Conservation (phyloP, 163 green algal genomes). For the Scenedesmus sp. region DNA sequence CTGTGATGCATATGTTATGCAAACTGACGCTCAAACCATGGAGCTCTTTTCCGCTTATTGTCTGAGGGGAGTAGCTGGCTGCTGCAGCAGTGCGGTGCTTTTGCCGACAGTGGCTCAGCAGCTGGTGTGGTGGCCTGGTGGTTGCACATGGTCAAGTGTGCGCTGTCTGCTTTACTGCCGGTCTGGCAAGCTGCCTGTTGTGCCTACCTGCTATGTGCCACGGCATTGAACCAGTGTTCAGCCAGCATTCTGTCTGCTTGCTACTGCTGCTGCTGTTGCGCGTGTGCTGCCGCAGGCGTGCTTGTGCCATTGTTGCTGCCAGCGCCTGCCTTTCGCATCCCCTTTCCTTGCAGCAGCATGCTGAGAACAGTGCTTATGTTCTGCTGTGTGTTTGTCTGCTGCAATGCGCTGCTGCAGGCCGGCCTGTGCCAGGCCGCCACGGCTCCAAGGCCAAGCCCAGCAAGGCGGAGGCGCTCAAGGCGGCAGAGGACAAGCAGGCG, state of each 20-base stretch:
- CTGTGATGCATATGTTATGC: conserved; percentile 27
- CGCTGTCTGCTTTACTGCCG: not conserved
- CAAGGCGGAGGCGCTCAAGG: conserved; percentile 70
- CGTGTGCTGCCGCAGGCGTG: too few species aligned
- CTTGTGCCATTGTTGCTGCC: too few species aligned
- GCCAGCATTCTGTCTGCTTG: not conserved
- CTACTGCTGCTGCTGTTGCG: too few species aligned
- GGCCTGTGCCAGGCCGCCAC: not conserved
- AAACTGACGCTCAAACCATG: conserved; percentile 32
- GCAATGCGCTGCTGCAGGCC: not conserved
- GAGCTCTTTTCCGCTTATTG: conserved; percentile 46
- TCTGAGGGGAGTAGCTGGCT: not conserved
- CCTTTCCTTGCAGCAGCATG: not conserved
- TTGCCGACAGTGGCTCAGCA: not conserved
- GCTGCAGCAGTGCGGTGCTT: not conserved
- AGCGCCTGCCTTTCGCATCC: too few species aligned
- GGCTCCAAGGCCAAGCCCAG: not conserved
- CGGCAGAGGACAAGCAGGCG: conserved; percentile 61
- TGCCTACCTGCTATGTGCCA: not conserved
- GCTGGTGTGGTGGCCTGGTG: not conserved
- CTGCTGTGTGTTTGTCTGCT: not conserved
- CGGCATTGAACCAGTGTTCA: not conserved
- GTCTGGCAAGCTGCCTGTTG: not conserved
- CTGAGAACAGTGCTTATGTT: not conserved
- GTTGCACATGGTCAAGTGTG: not conserved